A percentile compares a stretch with the other conserved stretches of the same genome.
These are phyloP conservation scores for Quercus wislizeni DNA, from an alignment of 306 rosid species.

Conservation along the genomic window DNA sequence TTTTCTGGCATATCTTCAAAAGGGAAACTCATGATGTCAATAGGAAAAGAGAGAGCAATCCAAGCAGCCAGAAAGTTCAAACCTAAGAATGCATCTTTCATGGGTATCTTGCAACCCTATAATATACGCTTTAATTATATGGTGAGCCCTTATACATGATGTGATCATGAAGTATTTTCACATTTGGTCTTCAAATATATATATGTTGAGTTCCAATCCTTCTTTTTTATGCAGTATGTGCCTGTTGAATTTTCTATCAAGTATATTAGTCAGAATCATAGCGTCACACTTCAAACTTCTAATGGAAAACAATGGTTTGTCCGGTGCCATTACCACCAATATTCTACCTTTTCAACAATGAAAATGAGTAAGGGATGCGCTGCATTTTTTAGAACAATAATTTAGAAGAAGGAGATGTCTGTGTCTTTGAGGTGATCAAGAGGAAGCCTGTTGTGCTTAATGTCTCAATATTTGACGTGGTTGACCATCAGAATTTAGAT, in stretches of 20 bases:
- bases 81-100: conserved; percentile 20
- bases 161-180: not conserved
- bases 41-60: not conserved
- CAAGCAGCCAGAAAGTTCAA: conserved; percentile 9
- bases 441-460: too few species aligned
- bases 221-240: conserved; percentile 24
- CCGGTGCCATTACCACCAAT: not conserved
- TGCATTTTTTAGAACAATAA: too few species aligned
- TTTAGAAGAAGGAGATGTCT: too few species aligned
- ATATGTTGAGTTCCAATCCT: not conserved
- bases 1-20: not conserved
- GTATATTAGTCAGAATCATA: not conserved
- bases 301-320: conserved; percentile 16
- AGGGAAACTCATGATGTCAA: too few species aligned
- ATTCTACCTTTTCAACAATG: too few species aligned
- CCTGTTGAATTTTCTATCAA: conserved; percentile 12
- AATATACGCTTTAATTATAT: not conserved
- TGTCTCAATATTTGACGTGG: too few species aligned
- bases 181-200: not conserved
- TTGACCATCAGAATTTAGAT: too few species aligned
- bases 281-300: conserved; percentile 13
- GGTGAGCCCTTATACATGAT: conserved; percentile 23
- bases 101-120: not conserved
- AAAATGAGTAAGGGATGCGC: too few species aligned
- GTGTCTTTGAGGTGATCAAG: too few species aligned